These are phyloP conservation scores for Trametes sanguinea DNA, from an alignment of 768 basidiomycete species.

Conservation along the genomic window DNA sequence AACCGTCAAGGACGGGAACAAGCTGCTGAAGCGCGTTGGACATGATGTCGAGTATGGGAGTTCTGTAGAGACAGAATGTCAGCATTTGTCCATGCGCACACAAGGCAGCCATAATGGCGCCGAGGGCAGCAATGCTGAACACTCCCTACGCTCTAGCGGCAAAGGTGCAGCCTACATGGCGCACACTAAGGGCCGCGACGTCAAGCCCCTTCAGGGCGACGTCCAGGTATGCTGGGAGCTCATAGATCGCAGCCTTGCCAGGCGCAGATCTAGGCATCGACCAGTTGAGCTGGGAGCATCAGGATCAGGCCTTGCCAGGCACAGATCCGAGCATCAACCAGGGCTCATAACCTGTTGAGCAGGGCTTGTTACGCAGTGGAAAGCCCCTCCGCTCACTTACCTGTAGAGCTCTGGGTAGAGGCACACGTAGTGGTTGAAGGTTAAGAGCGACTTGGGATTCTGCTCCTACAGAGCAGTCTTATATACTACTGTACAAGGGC, in stretches of 20 bases:
- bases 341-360: slow-evolving; percentile 1
- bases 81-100: not conserved
- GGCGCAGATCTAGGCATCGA: not conserved
- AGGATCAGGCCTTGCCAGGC: not conserved
- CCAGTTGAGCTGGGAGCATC: slow-evolving; percentile 1
- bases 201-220: not conserved
- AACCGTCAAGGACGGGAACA: not conserved
- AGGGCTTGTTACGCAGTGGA: slow-evolving; percentile 1
- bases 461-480: not conserved
- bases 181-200: not conserved
- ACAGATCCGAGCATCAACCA: slow-evolving; percentile 1
- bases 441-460: not conserved
- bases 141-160: not conserved
- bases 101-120: not conserved
- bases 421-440: not conserved
- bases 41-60: not conserved
- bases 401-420: not conserved
- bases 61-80: slow-evolving; percentile 1
- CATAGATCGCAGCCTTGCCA: not conserved
- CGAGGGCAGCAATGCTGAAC: slow-evolving; percentile 1
- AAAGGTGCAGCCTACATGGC: not conserved
- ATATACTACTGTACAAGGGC: not conserved
- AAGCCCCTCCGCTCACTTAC: not conserved
- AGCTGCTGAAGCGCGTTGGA: not conserved
- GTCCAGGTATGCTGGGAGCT: not conserved